A percentile compares a stretch with the other conserved stretches of the same genome.
Conservation (phyloP, 73 alveolate genomes). For the Uronychia binucleata region DNA sequence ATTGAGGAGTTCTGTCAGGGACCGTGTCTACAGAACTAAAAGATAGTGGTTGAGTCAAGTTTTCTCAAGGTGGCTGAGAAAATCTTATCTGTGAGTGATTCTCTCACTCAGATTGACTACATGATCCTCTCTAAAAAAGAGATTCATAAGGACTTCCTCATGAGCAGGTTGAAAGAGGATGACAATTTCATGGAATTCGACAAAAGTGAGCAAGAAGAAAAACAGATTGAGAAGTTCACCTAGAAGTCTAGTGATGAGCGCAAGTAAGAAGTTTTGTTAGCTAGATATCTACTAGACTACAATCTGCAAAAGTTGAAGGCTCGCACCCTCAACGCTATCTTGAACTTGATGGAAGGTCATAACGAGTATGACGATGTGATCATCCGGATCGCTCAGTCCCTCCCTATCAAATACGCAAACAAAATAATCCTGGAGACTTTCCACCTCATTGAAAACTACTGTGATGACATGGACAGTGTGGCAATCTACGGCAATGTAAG, state of each 20-base stretch:
- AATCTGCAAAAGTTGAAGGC: not conserved
- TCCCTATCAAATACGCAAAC: not conserved
- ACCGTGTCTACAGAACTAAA: not conserved
- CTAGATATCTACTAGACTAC: not conserved
- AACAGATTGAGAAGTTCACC: not conserved
- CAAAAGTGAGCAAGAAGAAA: not conserved
- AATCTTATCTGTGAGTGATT: not conserved
- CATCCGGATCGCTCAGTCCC: not conserved
- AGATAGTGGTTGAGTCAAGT: slow-evolving; percentile 1
- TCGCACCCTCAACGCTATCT: not conserved
- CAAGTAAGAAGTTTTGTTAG: not conserved
- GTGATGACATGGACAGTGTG: not conserved
- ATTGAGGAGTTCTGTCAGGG: slow-evolving; percentile 24
- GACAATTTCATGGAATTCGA: not conserved
- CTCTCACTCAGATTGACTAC: not conserved
- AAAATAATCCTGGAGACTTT: not conserved
- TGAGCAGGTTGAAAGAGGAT: too few species aligned
- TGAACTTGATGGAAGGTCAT: not conserved
- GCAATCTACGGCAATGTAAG: not conserved
- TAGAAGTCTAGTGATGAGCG: not conserved
- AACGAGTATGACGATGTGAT: not conserved
- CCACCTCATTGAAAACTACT: not conserved
- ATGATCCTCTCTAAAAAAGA: not conserved
- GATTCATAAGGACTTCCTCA: not conserved
- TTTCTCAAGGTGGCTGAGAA: slow-evolving; percentile 11